phyloP scores from a whole-genome alignment of 2,329 filamentous ascomycete species.

The Aspergillus fructus region DNA sequence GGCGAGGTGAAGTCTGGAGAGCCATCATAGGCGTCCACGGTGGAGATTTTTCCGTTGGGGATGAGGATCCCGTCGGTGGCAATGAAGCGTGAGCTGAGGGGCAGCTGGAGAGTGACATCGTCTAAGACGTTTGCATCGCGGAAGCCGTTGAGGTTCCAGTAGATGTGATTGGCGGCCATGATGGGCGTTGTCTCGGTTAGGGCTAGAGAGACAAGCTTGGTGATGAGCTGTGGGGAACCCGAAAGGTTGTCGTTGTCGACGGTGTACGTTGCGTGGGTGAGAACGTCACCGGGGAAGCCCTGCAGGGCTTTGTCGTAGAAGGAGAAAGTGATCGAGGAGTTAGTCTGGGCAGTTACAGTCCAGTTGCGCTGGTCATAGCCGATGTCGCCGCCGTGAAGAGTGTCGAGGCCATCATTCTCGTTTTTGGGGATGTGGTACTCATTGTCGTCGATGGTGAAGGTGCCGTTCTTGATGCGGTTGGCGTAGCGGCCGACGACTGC shows the following conservation, averaged over 20 bases:
- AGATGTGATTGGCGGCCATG: constrained; percentile 52
- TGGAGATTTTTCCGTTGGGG: constrained; percentile 72
- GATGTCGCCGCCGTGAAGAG: constrained; percentile 51
- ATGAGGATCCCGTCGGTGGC: constrained; percentile 63
- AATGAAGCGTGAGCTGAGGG: constrained; percentile 47
- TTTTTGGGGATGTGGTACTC: constrained; percentile 52
- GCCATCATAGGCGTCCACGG: constrained; percentile 63
- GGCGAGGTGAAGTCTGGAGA: constrained; percentile 66
- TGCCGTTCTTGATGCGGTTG: constrained; percentile 58
- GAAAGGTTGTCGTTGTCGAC: constrained; percentile 43
- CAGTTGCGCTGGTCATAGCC: constrained; percentile 52
- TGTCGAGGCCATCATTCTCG: constrained; percentile 51
- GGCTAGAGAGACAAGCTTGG: constrained; percentile 45
- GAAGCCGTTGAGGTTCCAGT: constrained; percentile 54
- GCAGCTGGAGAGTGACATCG: constrained; percentile 46
- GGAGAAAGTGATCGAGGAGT: constrained; percentile 47
- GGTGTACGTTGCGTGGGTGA: constrained; percentile 48
- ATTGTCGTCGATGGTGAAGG: constrained; percentile 51
- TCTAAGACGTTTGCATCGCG: constrained; percentile 44
- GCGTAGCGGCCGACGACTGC: constrained; percentile 53
- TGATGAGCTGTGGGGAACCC: constrained; percentile 44
- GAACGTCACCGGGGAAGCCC: constrained; percentile 48
- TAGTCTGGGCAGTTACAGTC: constrained; percentile 45
- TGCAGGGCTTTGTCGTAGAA: constrained; percentile 45
- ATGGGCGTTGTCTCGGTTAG: constrained; percentile 50